Base-by-base conservation (phyloP, 495 filamentous ascomycete genomes). In the Darksidea phi region DNA sequence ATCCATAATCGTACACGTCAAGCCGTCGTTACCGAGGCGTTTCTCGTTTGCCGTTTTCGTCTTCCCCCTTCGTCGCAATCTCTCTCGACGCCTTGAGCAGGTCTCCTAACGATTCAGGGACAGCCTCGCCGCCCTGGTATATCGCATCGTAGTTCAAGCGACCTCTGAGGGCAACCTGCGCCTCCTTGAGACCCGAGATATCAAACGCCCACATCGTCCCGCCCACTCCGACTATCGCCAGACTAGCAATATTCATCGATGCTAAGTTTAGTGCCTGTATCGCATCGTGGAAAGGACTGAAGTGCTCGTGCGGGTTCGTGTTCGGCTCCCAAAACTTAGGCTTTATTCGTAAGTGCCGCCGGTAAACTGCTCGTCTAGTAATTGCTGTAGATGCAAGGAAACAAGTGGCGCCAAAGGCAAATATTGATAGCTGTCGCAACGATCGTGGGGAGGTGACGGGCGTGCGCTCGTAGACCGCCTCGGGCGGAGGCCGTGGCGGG, bases 231-330 rank as follows among this genome's bases (percentile, higher is more conserved):
- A 89, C 84, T 73, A 94, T 85, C 11, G 76, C 80, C 41, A 90
- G 81, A 56, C 83, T 86, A 23, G 86, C 23, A 3, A 90, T 86
- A 65, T 94, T 93, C 57, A 95, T 76, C 0, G 90, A 94, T 0
- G 91, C 91, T n/a, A 95, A 72, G 50, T 83, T 86, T 11, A 96
- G 75, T 5, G 91, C 91, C 71, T 93, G 85, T 43, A 90, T 70
- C 0, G 91, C 91, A 20, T 92, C 83, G 26, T 82, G 61, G 1
- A 80, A 75, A 47, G 86, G 82, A 66, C 75, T 76, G 62, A 72
- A 66, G 45, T 69, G 49, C 48, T 53, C 55, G 20, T 62, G 54
- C 17, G 60, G 65, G 48, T 67, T 67, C 68, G 61, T 64, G 67
- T 54, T 71, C 71, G 63, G 82, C 15, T 84, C 77, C 76, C 84